phyloP scores from a whole-genome alignment of 441 rosid genomes.

The Pelargonium australe region DNA sequence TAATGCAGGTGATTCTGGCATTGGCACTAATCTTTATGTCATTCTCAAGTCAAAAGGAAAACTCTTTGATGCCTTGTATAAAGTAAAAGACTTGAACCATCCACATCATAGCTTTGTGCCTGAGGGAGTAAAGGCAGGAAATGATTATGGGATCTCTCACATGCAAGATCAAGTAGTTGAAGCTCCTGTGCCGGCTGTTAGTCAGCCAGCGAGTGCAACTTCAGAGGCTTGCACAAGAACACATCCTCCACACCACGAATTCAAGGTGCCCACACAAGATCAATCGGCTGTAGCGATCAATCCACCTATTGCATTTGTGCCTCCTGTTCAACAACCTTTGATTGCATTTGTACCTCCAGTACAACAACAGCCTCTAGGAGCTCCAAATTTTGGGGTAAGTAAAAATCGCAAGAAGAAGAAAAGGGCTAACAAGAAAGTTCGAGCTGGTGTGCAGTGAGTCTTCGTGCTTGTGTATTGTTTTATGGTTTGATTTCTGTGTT shows the following conservation, averaged over 20 bases:
- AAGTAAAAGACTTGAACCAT: slow-evolving; percentile 18
- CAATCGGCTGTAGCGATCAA: slow-evolving; percentile 3
- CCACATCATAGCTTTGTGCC: background rate
- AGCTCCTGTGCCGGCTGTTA: background rate
- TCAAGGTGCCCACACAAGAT: slow-evolving; percentile 15
- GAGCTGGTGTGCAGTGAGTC: slow-evolving; percentile 26
- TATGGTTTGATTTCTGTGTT: background rate
- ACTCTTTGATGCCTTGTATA: background rate
- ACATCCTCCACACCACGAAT: slow-evolving; percentile 14
- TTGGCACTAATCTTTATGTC: slow-evolving; percentile 12
- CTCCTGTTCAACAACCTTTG: background rate
- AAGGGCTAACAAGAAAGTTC: slow-evolving; percentile 31
- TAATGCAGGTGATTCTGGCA: slow-evolving; percentile 17
- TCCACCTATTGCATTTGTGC: slow-evolving; percentile 27
- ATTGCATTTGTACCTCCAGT: background rate
- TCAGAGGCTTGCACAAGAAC: background rate
- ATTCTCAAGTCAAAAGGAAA: slow-evolving; percentile 24
- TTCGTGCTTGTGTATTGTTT: background rate
- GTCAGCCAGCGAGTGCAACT: slow-evolving; percentile 14
- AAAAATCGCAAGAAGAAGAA: slow-evolving; percentile 22
- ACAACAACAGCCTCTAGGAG: slow-evolving; percentile 10
- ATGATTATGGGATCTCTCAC: slow-evolving; percentile 9
- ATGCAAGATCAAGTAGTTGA: no score
- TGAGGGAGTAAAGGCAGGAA: background rate
- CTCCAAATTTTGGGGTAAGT: slow-evolving; percentile 14